A percentile compares a stretch with the other conserved stretches of the same genome.
These are phyloP conservation scores for Austroboletus festivus DNA, from an alignment of 768 basidiomycete genomes.

Conservation along the genomic window DNA sequence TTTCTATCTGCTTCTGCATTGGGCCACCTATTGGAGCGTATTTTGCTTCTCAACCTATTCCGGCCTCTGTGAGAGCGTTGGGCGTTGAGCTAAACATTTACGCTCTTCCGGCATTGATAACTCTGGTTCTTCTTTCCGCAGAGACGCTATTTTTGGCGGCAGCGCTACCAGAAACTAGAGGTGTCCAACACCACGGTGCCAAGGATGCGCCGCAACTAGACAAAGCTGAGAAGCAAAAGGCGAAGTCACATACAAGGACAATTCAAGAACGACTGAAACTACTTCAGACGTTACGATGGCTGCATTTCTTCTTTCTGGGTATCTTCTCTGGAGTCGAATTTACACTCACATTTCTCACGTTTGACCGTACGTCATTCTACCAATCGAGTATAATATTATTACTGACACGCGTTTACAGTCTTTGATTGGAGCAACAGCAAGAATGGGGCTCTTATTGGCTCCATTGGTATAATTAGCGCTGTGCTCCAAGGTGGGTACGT, in stretches of 20 bases:
- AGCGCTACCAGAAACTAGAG: slow-evolving; percentile 84
- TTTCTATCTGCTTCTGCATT: slow-evolving; percentile 90
- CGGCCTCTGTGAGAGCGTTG: slow-evolving; percentile 50
- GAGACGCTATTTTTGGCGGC: slow-evolving; percentile 79
- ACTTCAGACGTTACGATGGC: slow-evolving; percentile 56
- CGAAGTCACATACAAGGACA: slow-evolving; percentile 15
- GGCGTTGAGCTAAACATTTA: slow-evolving; percentile 81
- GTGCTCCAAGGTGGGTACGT: slow-evolving; percentile 94
- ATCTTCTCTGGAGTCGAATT: slow-evolving; percentile 96
- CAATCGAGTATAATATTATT: background rate
- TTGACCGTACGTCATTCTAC: slow-evolving; percentile 59
- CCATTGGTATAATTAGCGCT: slow-evolving; percentile 88
- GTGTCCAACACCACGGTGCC: slow-evolving; percentile 29
- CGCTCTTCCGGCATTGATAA: slow-evolving; percentile 83
- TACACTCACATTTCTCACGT: slow-evolving; percentile 92
- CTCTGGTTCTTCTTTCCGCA: slow-evolving; percentile 67
- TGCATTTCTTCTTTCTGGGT: slow-evolving; percentile 85
- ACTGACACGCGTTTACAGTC: slow-evolving; percentile 42
- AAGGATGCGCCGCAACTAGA: slow-evolving; percentile 20
- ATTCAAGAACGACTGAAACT: slow-evolving; percentile 50
- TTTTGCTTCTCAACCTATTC: slow-evolving; percentile 84
- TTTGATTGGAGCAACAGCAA: slow-evolving; percentile 88
- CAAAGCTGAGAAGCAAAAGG: slow-evolving; percentile 11
- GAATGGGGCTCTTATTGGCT: slow-evolving; percentile 80
- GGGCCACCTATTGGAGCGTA: slow-evolving; percentile 95